phyloP scores from a whole-genome alignment of 2,329 filamentous ascomycete genomes.

The Ophiostoma ulmi region DNA sequence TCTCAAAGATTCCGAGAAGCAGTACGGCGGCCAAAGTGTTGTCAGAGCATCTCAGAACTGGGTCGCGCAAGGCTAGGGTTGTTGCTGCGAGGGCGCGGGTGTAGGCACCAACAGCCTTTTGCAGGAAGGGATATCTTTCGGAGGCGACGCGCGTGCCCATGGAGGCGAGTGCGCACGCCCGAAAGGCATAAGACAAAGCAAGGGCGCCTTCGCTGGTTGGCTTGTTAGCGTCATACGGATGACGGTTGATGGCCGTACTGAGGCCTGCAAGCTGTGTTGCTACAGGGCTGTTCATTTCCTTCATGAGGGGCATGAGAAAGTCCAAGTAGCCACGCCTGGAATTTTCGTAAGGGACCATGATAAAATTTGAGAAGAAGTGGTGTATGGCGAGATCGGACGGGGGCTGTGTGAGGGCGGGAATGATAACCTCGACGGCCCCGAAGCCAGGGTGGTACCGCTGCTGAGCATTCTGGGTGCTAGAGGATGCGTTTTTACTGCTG shows the following conservation, averaged over 20 bases:
- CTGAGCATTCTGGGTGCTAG: background rate
- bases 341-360: slow-evolving; percentile 50
- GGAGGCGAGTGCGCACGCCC: slow-evolving; percentile 55
- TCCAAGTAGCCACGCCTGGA: slow-evolving; percentile 53
- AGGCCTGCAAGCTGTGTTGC: background rate
- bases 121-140: slow-evolving; percentile 34
- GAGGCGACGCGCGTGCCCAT: slow-evolving; percentile 48
- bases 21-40: slow-evolving; percentile 55
- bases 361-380: slow-evolving; percentile 58
- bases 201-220: background rate
- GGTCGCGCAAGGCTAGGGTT: slow-evolving; percentile 49
- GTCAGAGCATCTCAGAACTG: slow-evolving; percentile 48
- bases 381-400: slow-evolving; percentile 53
- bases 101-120: slow-evolving; percentile 49
- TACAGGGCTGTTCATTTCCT: background rate
- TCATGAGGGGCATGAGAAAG: slow-evolving; percentile 52
- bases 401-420: slow-evolving; percentile 42
- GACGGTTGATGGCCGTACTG: background rate
- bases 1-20: slow-evolving; percentile 57
- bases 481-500: background rate
- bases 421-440: slow-evolving; percentile 26
- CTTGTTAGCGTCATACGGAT: background rate
- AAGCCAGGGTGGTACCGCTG: background rate
- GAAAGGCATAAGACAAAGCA: slow-evolving; percentile 50
- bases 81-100: slow-evolving; percentile 50